A percentile compares a stretch with the other conserved stretches of the same genome.
These are phyloP conservation scores for Saururus chinensis DNA, from an alignment of 164 flowering plant species.

Conservation along the genomic window DNA sequence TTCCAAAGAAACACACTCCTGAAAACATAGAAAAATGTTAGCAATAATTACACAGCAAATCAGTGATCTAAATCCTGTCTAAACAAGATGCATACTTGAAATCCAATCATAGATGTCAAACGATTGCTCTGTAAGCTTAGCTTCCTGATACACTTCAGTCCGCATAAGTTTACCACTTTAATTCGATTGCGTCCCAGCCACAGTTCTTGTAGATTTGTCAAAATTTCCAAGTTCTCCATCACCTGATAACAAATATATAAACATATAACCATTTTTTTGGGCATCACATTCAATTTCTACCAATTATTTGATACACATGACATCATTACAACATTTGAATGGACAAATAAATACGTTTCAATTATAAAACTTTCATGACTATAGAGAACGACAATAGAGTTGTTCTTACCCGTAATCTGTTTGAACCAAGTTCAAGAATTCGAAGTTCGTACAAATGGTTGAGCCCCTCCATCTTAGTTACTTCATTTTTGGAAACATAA, in stretches of 20 bases:
- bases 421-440: conserved; percentile 96
- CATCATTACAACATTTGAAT: background rate
- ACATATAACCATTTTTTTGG: no score
- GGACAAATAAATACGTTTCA: no score
- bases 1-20: conserved; percentile 89
- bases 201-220: conserved; percentile 69
- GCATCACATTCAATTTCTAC: no score
- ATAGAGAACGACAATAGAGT: background rate
- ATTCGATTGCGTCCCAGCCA: conserved; percentile 97
- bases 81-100: conserved; percentile 42
- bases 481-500: conserved; percentile 94
- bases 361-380: background rate
- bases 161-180: conserved; percentile 62
- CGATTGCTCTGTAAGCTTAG: conserved; percentile 96
- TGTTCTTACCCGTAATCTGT: conserved; percentile 62
- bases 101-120: conserved; percentile 79
- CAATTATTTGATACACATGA: background rate
- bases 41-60: no score
- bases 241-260: conserved; percentile 33
- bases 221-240: conserved; percentile 72
- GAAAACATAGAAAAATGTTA: conserved; percentile 4
- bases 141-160: conserved; percentile 71
- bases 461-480: conserved; percentile 81
- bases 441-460: conserved; percentile 66
- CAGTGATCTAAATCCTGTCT: background rate